Evolutionary conservation across 495 filamentous ascomycete species (phyloP).

Genomic region (Filosporella fistucella): DNA sequence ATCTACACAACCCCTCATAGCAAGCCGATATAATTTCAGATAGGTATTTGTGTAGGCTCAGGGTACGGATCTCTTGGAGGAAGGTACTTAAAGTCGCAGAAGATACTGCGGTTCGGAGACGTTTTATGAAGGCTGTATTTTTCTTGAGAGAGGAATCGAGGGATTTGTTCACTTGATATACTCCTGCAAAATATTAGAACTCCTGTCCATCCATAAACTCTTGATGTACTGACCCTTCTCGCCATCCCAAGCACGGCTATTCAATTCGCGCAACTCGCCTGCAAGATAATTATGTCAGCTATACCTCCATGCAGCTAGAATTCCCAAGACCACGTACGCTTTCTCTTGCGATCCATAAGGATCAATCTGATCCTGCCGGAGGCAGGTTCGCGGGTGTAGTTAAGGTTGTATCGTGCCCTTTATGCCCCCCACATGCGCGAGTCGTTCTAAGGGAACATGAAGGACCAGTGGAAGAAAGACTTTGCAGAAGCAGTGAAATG

Average conservation of each 20-base stretch:
- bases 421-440: slow-evolving; percentile 24
- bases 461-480: slow-evolving; percentile 21
- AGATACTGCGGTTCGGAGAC: slow-evolving; percentile 84
- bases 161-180: slow-evolving; percentile 72
- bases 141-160: slow-evolving; percentile 98
- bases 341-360: slow-evolving; percentile 77
- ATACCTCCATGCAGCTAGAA: slow-evolving; percentile 7
- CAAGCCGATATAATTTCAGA: slow-evolving; percentile 98
- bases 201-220: slow-evolving; percentile 1
- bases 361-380: slow-evolving; percentile 8
- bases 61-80: slow-evolving; percentile 83
- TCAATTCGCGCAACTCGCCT: slow-evolving; percentile 90
- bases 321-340: slow-evolving; percentile 51
- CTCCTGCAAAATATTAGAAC: slow-evolving; percentile 45
- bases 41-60: slow-evolving; percentile 95
- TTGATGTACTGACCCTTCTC: slow-evolving; percentile 62
- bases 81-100: slow-evolving; percentile 74
- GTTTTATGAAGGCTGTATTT: slow-evolving; percentile 98
- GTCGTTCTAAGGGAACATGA: slow-evolving; percentile 20
- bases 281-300: slow-evolving; percentile 26
- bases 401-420: slow-evolving; percentile 13
- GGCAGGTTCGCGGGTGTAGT: neutral
- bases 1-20: slow-evolving; percentile 88
- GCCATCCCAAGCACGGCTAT: slow-evolving; percentile 81
- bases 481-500: slow-evolving; percentile 24